phyloP scores from a whole-genome alignment of 1,139 yeast genomes.

The Candida tropicalis region DNA sequence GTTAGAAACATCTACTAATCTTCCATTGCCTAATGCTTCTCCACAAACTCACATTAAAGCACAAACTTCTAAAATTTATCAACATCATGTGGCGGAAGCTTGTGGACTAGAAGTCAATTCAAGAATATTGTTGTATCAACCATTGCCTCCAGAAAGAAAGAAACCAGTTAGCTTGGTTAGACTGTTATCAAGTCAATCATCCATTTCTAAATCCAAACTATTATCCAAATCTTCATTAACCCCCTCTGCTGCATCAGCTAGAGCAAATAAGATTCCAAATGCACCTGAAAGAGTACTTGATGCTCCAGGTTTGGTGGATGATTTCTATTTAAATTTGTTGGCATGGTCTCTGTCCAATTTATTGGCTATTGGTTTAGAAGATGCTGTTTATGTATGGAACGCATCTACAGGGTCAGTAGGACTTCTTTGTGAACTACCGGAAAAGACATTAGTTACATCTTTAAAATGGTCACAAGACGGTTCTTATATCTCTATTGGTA shows the following conservation, averaged over 20 bases:
- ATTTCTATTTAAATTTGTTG: constrained; percentile 82
- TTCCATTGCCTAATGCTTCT: constrained; percentile 47
- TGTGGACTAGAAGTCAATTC: constrained; percentile 88
- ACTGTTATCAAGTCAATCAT: constrained; percentile 24
- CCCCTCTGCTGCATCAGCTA: constrained; percentile 54
- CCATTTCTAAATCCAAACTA: constrained; percentile 24
- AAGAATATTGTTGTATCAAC: constrained; percentile 84
- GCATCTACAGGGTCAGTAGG: constrained; percentile 84
- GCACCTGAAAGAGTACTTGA: constrained; percentile 94
- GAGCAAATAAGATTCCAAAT: constrained; percentile 74
- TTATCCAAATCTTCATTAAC: constrained; percentile 25
- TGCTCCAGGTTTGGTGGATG: constrained; percentile 95
- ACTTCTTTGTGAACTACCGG: constrained; percentile 60
- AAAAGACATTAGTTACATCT: constrained; percentile 63
- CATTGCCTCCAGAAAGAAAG: constrained; percentile 77
- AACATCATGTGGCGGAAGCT: constrained; percentile 89
- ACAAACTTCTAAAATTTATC: constrained; percentile 71
- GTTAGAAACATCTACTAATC: constrained; percentile 30
- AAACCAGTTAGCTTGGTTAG: constrained; percentile 55
- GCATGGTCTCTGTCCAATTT: constrained; percentile 88
- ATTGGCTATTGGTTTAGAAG: constrained; percentile 87
- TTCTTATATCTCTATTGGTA: constrained; percentile 81
- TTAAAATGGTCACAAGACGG: constrained; percentile 94
- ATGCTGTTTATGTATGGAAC: constrained; percentile 89
- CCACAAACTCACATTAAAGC: constrained; percentile 63